Conservation (phyloP, 495 filamentous ascomycete species). For the Talaromyces wortmannii region DNA sequence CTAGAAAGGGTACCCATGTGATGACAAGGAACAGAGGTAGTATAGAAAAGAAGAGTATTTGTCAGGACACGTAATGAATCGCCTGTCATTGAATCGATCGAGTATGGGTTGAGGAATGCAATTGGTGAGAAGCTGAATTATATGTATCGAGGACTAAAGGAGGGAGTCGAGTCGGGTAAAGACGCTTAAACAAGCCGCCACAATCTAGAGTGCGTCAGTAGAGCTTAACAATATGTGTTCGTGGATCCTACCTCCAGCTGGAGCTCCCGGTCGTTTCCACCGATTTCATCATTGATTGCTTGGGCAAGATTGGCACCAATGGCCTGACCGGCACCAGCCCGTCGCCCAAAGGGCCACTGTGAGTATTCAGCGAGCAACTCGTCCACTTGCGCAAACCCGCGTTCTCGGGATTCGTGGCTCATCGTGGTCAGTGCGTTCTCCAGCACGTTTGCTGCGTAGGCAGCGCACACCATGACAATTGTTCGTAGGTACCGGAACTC, state of each 20-base stretch:
- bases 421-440: conserved; percentile 94
- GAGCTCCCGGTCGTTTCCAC: conserved; percentile 81
- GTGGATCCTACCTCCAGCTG: conserved; percentile 98
- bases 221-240: too few relatives aligned
- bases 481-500: conserved; percentile 91
- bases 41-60: neutral
- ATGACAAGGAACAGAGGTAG: too few relatives aligned
- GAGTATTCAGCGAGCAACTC: conserved; percentile 93
- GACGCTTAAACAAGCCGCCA: conserved; percentile 91
- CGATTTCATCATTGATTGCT: conserved; percentile 80
- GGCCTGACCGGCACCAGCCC: conserved; percentile 63
- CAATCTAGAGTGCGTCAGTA: conserved; percentile 50
- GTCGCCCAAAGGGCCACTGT: conserved; percentile 89
- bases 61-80: neutral
- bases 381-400: conserved; percentile 94
- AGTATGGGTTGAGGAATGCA: conserved; percentile 6
- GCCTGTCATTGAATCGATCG: neutral
- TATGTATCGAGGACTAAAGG: conserved; percentile 46
- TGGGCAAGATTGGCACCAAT: conserved; percentile 94
- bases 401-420: conserved; percentile 87
- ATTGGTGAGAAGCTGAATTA: neutral
- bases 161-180: conserved; percentile 95
- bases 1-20: neutral
- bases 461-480: conserved; percentile 92
- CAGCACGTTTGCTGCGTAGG: conserved; percentile 95